Base-by-base conservation (phyloP, 2,329 filamentous ascomycete genomes). In the Calonectria multiphialidica region DNA sequence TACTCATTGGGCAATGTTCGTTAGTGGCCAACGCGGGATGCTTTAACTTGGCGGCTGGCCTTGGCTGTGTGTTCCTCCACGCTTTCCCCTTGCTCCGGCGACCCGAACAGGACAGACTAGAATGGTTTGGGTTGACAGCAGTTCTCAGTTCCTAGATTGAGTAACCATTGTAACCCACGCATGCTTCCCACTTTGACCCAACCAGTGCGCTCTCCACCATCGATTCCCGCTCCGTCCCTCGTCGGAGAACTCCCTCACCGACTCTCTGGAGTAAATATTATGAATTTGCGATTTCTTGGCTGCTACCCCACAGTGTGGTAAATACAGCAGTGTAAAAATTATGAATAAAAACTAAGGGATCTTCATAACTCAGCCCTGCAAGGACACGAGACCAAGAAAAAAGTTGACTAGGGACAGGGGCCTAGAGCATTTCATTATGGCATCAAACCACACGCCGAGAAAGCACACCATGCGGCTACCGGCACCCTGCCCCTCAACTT, bases 1-100 rank as follows among this genome's bases (percentile, higher is more conserved):
- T 33, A 21, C 57, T 50, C 63, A 75, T 75, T 72, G 66, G 64
- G 68, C n/a, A 75, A 74, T 72, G 50, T 35, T 37, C 42, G 30
- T 44, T 50, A 55, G 23, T 30, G 40, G 57, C 50, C 64, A 44
- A n/a, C 30, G 33, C 30, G 35, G 47, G 61, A 44, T 33, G 28
- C 45, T 63, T 47, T 53, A 63, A 21, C 42, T 28, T 72, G 68
- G 65, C 50, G 37, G 67, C 65, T 49, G 28, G 28, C 28, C 64
- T 55, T 57, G 10, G 45, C 63, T 55, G 68, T 64, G 47, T 62
- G 67, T 64, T 63, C 44, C 44, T 66, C 42, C 37, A 23, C 40
- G 21, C 35, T 35, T 30, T 4, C 35, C 30, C 42, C 35, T 4
- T 37, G 44, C 45, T 42, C 40, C 49, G 37, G 47, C 13, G n/a